Evolutionary conservation across 441 rosid genomes (phyloP), one percentile per base, ranked within the genome.

Genomic region (Euphorbia corollata): DNA sequence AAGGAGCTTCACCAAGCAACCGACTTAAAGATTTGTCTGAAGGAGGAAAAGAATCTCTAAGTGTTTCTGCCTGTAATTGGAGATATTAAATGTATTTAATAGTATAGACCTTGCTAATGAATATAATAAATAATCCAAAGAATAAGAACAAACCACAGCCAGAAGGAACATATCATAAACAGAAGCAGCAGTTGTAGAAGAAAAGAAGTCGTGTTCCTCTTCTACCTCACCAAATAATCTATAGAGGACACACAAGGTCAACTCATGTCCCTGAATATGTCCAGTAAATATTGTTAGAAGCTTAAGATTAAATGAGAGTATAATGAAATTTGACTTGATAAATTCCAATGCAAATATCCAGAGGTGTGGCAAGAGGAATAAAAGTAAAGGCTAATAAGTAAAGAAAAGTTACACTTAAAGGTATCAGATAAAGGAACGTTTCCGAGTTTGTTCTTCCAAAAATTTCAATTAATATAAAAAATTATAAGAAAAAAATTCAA

Each of bases 181-280:
- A 78, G 98, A 85, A 71, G 96, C 82, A 78, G 98, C 97, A 73
- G 85, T 82, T 67, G 92, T 87, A 53, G 98, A 95, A 51, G 97
- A 92, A 79, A 95, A 85, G 81, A 92, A 95, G 77, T 95, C 98
- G 12, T 79, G 85, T 58, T 95, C 99, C 70, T 87, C 99, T 83
- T 95, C 99, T 74, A 96, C 86, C 87, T 90, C 97, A 58, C 97
- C 95, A 78, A 79, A 86, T 59, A 95, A 83, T 83, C 95, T 92
- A 82, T 90, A 92, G 81, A 95, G 98, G 80, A 95, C 93, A 81
- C 88, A 90, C 80, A 92, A 80, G 64, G 97, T 87, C 90, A 95
- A 83, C 93, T 95, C 99, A 69, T 95, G 99, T 75, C 99, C 99
- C 99, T 95, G 98, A 79, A 87, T 78, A 79, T 76, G 81, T 64